Evolutionary conservation across 2,329 filamentous ascomycete species (phyloP).

Genomic region (Neospermospora avenae): DNA sequence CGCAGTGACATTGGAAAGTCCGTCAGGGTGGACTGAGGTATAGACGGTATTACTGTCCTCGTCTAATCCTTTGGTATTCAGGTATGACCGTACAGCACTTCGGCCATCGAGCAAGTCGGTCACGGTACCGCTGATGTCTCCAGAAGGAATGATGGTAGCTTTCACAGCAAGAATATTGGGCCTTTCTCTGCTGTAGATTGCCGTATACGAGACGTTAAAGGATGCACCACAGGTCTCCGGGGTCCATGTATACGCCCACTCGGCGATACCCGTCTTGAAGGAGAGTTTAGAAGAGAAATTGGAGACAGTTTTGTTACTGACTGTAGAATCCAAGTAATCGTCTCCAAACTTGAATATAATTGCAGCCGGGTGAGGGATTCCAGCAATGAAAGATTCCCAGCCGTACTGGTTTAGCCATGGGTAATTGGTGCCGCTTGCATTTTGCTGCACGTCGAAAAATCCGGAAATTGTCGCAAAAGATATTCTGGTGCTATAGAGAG

Average conservation of each 20-base stretch:
- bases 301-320: slow-evolving; percentile 54
- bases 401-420: slow-evolving; percentile 67
- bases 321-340: slow-evolving; percentile 57
- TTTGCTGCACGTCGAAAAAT: slow-evolving; percentile 60
- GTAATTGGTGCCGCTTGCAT: slow-evolving; percentile 60
- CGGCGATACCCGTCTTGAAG: slow-evolving; percentile 58
- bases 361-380: slow-evolving; percentile 66
- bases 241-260: slow-evolving; percentile 65
- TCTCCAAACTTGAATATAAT: slow-evolving; percentile 55
- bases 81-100: slow-evolving; percentile 62
- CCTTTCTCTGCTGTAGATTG: slow-evolving; percentile 47
- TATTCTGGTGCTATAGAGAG: slow-evolving; percentile 59
- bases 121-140: slow-evolving; percentile 53
- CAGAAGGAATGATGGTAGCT: slow-evolving; percentile 53
- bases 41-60: slow-evolving; percentile 53
- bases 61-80: slow-evolving; percentile 54
- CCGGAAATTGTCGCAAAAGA: slow-evolving; percentile 66
- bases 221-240: slow-evolving; percentile 45
- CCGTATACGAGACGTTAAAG: slow-evolving; percentile 58
- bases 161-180: slow-evolving; percentile 45
- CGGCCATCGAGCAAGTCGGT: slow-evolving; percentile 67
- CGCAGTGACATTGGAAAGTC: slow-evolving; percentile 60
- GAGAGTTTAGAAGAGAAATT: slow-evolving; percentile 60
- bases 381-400: slow-evolving; percentile 66
- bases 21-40: slow-evolving; percentile 60